phyloP scores from a whole-genome alignment of 768 basidiomycete species.

The Leccinum imitatum region DNA sequence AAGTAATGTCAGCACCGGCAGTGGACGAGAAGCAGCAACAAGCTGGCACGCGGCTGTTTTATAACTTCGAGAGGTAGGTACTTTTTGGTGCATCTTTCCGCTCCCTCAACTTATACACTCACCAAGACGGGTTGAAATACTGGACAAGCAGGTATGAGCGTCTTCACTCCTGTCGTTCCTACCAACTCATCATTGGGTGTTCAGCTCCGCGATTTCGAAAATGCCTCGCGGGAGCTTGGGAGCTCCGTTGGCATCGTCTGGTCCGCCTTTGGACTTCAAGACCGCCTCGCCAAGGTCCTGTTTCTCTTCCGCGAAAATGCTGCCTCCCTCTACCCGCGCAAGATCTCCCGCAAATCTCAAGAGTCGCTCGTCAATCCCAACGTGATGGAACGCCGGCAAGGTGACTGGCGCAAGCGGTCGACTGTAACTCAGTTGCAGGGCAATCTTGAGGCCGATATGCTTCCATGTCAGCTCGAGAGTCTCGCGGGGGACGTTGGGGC shows the following conservation, averaged over 20 bases:
- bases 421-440: slow-evolving; percentile 37
- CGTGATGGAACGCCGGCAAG: slow-evolving; percentile 29
- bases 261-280: slow-evolving; percentile 48
- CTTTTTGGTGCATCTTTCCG: neutral
- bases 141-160: slow-evolving; percentile 45
- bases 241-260: slow-evolving; percentile 55
- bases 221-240: slow-evolving; percentile 52
- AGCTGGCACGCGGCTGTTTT: slow-evolving; percentile 44
- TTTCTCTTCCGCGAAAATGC: slow-evolving; percentile 55
- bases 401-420: slow-evolving; percentile 32
- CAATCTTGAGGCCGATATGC: slow-evolving; percentile 44
- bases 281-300: slow-evolving; percentile 48
- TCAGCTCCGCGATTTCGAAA: slow-evolving; percentile 54
- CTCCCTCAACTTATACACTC: neutral
- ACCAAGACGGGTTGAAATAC: slow-evolving; percentile 42
- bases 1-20: slow-evolving; percentile 30
- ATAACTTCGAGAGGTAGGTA: slow-evolving; percentile 43
- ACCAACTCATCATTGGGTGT: neutral
- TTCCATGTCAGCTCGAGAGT: slow-evolving; percentile 44
- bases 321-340: slow-evolving; percentile 49
- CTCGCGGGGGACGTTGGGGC: slow-evolving; percentile 47
- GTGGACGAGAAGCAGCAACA: slow-evolving; percentile 49
- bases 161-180: neutral
- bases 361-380: slow-evolving; percentile 36
- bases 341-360: slow-evolving; percentile 36